Evolutionary conservation across 768 basidiomycete genomes (phyloP), one percentile per base, ranked within the genome.

Genomic region (Auriculariales sp.): DNA sequence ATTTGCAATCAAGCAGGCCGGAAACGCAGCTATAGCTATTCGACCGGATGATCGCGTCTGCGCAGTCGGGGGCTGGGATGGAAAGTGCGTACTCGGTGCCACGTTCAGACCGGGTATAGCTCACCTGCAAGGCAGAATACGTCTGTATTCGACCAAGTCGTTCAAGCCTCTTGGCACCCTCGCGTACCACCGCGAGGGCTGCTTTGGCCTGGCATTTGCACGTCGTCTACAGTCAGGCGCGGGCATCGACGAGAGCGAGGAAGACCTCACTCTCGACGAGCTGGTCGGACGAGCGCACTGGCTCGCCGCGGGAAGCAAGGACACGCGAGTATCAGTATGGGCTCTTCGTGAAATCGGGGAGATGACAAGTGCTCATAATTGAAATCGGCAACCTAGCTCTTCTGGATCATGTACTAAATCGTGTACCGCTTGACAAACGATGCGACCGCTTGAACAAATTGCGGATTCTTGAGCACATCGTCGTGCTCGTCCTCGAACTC

Each of bases 11-110:
- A 90, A 82, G 57, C 71, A 87, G 54, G 78, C 87, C 0, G 91
- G 92, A 3, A 91, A 91, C 58, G 74, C 74, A 0, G 74, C 77
- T 5, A 63, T 97, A n/a, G 74, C 81, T 3, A 77, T 95, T 11
- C 77, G 79, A 4, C 71, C 77, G 30, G 81, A 86, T 55, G 88
- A 81, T 0, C 73, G 74, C 19, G 76, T 97, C 0, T 83, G 91
- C 56, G 92, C 91, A 0, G 69, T 92, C 2, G 93, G 84, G 2
- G 90, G 92, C 0, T 97, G 94, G 94, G 92, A 98, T 53, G 92
- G 94, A 30, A 78, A 72, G 93, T 92, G 55, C 57, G 84, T 66
- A 22, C 39, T 51, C 27, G 28, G 34, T n/a, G 12, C 32, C n/a
- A 53, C n/a, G 17, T 30, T 1, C 4, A 15, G n/a, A 36, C 51